These are phyloP conservation scores for Crotalaria pallida DNA, from an alignment of 306 rosid species.

Conservation along the genomic window DNA sequence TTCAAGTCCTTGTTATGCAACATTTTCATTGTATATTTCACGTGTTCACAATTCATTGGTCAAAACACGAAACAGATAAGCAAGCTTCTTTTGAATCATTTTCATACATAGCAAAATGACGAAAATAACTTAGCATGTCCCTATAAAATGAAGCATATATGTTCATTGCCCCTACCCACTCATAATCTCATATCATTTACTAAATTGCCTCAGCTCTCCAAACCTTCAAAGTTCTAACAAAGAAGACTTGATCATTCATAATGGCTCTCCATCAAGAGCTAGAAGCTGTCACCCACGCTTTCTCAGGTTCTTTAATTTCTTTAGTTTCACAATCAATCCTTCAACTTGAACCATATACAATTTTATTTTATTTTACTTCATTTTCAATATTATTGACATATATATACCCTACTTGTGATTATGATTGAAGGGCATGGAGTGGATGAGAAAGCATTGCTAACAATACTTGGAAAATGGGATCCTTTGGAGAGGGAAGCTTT, in stretches of 20 bases:
- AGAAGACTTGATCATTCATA: neutral
- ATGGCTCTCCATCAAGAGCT: slow-evolving; percentile 60
- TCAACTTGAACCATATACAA: neutral
- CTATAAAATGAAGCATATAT: slow-evolving; percentile 14
- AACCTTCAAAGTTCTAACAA: neutral
- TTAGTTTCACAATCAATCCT: neutral
- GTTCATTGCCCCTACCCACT: neutral
- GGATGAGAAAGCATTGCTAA: slow-evolving; percentile 63
- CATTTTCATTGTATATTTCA: neutral
- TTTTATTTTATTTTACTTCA: neutral
- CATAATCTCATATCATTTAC: neutral
- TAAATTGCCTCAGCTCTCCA: neutral
- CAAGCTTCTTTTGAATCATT: neutral
- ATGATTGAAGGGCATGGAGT: slow-evolving; percentile 69
- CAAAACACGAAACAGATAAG: neutral
- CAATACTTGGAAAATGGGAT: slow-evolving; percentile 69
- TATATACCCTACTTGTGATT: neutral
- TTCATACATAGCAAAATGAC: slow-evolving; percentile 22
- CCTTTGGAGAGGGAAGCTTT: slow-evolving; percentile 49
- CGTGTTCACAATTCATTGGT: neutral
- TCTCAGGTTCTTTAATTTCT: slow-evolving; percentile 69
- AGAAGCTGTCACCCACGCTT: slow-evolving; percentile 59
- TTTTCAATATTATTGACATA: neutral
- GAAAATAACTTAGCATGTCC: slow-evolving; percentile 19
- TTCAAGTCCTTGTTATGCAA: too few species aligned